These are phyloP conservation scores for Niveomyces coronatus DNA, from an alignment of 2,329 filamentous ascomycete genomes.

Conservation along the genomic window DNA sequence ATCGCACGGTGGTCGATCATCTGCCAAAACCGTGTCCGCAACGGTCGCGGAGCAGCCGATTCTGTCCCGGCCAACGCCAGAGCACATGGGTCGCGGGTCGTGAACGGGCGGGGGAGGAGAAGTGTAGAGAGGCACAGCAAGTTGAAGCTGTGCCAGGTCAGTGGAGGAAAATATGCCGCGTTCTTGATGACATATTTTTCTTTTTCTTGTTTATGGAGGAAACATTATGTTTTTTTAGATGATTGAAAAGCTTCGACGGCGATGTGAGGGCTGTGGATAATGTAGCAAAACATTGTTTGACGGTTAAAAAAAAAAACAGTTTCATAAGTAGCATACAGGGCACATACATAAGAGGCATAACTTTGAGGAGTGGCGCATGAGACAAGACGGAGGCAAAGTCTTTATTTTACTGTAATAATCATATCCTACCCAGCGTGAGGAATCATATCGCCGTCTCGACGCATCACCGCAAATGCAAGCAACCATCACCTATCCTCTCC, in stretches of 20 bases:
- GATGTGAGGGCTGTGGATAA: neutral
- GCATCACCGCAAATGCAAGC: too few relatives aligned
- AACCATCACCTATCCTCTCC: too few relatives aligned
- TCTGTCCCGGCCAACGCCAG: slow-evolving; percentile 10
- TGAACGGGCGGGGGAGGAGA: neutral
- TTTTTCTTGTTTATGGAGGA: too few relatives aligned
- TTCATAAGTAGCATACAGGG: neutral
- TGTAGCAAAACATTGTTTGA: too few relatives aligned
- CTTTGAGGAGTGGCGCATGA: neutral
- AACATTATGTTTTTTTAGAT: neutral
- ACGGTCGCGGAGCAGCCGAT: slow-evolving; percentile 12
- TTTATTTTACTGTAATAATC: neutral
- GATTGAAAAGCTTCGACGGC: neutral
- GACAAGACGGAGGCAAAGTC: neutral
- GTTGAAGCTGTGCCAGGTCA: too few relatives aligned
- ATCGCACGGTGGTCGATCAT: slow-evolving; percentile 13
- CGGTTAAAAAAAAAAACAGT: too few relatives aligned
- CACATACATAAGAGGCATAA: too few relatives aligned
- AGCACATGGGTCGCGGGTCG: slow-evolving; percentile 7
- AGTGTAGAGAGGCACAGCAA: neutral
- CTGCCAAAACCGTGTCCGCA: slow-evolving; percentile 16
- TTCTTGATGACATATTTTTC: too few relatives aligned
- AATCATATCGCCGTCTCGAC: neutral
- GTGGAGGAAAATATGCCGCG: too few relatives aligned
- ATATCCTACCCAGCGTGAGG: neutral